Evolutionary conservation across 176 grass and related monocot species (phyloP).

Genomic region (barley (Hordeum vulgare)): DNA sequence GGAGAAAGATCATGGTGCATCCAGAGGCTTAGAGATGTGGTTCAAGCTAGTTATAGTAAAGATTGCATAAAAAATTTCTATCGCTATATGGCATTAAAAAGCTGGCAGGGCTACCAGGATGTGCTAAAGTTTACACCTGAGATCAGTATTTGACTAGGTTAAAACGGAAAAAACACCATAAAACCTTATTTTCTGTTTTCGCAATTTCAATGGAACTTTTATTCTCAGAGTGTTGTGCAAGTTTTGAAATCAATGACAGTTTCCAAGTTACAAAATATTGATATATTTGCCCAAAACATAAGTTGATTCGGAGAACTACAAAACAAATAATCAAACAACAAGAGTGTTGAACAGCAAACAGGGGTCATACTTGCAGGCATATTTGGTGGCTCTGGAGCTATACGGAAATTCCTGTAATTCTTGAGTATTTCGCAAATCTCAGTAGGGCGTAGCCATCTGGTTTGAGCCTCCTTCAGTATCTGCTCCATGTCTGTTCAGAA

Average conservation of each 20-base stretch:
- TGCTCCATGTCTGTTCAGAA: constrained; percentile 75
- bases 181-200: neutral
- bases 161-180: neutral
- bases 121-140: neutral
- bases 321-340: neutral
- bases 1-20: neutral
- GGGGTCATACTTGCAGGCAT: constrained; percentile 69
- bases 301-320: neutral
- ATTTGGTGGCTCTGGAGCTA: constrained; percentile 84
- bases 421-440: constrained; percentile 98
- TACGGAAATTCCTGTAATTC: constrained; percentile 73
- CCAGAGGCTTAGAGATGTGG: neutral
- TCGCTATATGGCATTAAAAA: neutral
- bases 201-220: neutral
- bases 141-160: neutral
- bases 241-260: neutral
- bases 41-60: neutral
- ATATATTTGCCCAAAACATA: neutral
- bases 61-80: neutral
- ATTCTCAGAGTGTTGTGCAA: neutral
- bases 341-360: neutral
- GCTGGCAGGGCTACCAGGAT: neutral
- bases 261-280: neutral
- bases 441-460: constrained; percentile 81
- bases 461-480: constrained; percentile 83